A percentile compares a stretch with the other conserved stretches of the same genome.
Evolutionary conservation across 1,284 basidiomycete species (phyloP).

Genomic region (Phaffia rhodozyma): DNA sequence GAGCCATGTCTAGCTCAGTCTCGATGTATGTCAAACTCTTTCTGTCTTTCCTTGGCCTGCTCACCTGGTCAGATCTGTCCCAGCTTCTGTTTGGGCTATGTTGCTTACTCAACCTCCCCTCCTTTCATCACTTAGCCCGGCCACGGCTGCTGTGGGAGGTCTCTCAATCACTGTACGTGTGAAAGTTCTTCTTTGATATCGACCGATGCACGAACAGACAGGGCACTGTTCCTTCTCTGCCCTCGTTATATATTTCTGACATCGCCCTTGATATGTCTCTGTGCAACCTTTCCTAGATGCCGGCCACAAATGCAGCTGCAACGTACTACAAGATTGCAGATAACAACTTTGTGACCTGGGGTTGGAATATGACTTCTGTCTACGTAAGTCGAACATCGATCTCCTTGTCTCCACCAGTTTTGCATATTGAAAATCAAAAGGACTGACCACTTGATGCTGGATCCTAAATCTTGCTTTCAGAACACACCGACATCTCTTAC

Average conservation of each 20-base stretch:
- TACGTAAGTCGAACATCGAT: conserved; percentile 32
- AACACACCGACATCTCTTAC: conserved; percentile 60
- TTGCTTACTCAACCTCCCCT: not conserved
- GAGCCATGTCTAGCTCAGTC: not conserved
- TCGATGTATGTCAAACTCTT: not conserved
- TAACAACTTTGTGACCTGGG: conserved; percentile 65
- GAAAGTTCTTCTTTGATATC: not conserved
- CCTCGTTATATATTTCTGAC: not conserved
- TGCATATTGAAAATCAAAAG: not conserved
- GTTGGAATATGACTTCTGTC: conserved; percentile 76
- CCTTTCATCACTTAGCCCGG: conserved; percentile 20
- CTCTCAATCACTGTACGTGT: conserved; percentile 28
- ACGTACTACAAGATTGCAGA: conserved; percentile 82
- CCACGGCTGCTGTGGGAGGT: conserved; percentile 33
- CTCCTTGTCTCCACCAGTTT: not conserved
- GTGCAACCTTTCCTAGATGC: conserved; percentile 37
- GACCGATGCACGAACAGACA: not conserved
- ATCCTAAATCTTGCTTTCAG: conserved; percentile 14
- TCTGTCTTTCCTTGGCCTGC: not conserved
- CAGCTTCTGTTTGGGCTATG: not conserved
- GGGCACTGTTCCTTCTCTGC: not conserved
- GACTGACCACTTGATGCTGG: not conserved
- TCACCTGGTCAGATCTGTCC: not conserved
- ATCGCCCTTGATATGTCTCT: not conserved
- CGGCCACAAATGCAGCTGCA: conserved; percentile 55